phyloP scores from a whole-genome alignment of 352 stramenopile genomes.

The Plasmopara halstedii region DNA sequence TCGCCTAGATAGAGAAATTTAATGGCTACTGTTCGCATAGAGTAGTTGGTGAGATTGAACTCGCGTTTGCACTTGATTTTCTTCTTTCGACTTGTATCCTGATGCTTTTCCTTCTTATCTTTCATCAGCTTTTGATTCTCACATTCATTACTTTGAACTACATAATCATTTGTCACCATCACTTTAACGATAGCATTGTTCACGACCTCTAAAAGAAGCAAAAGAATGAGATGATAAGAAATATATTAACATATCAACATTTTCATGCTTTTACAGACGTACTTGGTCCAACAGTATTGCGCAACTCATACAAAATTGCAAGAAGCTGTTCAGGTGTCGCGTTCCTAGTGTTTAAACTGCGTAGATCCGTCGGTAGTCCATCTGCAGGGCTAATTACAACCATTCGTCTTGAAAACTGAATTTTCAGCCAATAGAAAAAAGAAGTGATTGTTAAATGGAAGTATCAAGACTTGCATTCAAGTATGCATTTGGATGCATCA shows the following conservation, averaged over 20 bases:
- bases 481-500: constrained; percentile 56
- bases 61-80: constrained; percentile 54
- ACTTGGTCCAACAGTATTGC: constrained; percentile 54
- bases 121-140: constrained; percentile 9
- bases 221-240: no score
- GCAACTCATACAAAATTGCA: constrained; percentile 61
- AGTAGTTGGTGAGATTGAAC: constrained; percentile 77
- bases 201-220: constrained; percentile 41
- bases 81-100: constrained; percentile 21
- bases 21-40: constrained; percentile 56
- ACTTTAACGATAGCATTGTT: constrained; percentile 68
- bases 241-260: constrained; percentile 3
- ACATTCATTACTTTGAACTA: constrained; percentile 1
- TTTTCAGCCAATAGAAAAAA: not conserved
- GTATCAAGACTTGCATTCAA: constrained; percentile 29
- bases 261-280: constrained; percentile 10
- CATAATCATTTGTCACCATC: constrained; percentile 20
- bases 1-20: constrained; percentile 86
- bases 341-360: constrained; percentile 22
- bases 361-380: constrained; percentile 16
- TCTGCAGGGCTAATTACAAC: constrained; percentile 7
- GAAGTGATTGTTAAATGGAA: not conserved
- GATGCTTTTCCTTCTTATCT: constrained; percentile 11
- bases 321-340: constrained; percentile 39
- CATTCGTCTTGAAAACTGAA: constrained; percentile 1